Percentiles rank a stretch among this genome's conserved stretches.
Evolutionary conservation across 352 stramenopile species (phyloP).

Genomic region (Globisporangium uncinulatum): DNA sequence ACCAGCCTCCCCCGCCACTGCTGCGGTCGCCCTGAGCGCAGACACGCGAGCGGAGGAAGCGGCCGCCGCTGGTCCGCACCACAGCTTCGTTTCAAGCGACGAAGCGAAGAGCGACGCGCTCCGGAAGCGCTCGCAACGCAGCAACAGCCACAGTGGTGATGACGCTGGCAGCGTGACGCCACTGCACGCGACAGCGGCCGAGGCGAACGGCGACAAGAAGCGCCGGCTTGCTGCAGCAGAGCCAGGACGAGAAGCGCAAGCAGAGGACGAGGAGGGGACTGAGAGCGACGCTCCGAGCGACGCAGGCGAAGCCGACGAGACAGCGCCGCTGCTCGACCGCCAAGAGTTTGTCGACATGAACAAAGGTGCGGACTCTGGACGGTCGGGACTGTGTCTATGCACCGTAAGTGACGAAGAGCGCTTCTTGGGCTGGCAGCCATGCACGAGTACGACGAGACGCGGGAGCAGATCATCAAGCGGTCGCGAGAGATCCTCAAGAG

Average conservation of each 20-base stretch:
- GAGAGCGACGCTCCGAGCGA: too few relatives aligned
- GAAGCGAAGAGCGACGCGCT: background rate
- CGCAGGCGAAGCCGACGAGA: too few relatives aligned
- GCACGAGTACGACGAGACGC: slow-evolving; percentile 88
- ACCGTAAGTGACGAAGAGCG: too few relatives aligned
- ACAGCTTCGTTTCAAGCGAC: too few relatives aligned
- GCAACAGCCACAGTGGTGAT: too few relatives aligned
- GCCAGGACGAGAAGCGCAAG: background rate
- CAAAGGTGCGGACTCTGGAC: slow-evolving; percentile 17
- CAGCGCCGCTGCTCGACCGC: slow-evolving; percentile 22
- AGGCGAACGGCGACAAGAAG: slow-evolving; percentile 7
- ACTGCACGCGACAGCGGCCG: background rate
- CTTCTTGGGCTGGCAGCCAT: too few relatives aligned
- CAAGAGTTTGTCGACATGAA: slow-evolving; percentile 60
- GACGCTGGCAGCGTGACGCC: slow-evolving; percentile 1
- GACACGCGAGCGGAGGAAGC: slow-evolving; percentile 1
- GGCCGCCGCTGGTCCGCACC: too few relatives aligned
- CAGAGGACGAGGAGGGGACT: background rate
- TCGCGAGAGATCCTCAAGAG: slow-evolving; percentile 93
- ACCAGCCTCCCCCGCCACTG: background rate
- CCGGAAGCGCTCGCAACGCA: slow-evolving; percentile 5
- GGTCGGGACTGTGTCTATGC: too few relatives aligned
- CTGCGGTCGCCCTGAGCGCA: too few relatives aligned
- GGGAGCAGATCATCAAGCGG: slow-evolving; percentile 94
- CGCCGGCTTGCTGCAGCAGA: background rate